A percentile compares a stretch with the other conserved stretches of the same genome.
Evolutionary conservation across 2,329 filamentous ascomycete genomes (phyloP).

Genomic region (Cucurbitaria berberidis): DNA sequence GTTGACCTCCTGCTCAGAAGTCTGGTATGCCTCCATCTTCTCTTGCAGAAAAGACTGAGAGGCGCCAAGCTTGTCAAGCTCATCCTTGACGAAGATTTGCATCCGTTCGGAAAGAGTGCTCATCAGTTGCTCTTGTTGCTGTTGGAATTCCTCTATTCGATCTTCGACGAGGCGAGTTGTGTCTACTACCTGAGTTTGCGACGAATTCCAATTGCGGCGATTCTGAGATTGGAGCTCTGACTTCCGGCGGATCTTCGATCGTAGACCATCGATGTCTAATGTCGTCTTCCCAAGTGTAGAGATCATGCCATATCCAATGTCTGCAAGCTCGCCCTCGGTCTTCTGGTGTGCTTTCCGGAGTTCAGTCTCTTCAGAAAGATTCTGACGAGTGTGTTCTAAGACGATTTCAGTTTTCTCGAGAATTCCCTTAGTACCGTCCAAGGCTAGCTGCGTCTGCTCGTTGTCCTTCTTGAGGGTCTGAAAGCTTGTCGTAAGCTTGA

Average conservation of each 20-base stretch:
- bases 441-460: constrained; percentile 71
- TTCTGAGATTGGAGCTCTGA: constrained; percentile 84
- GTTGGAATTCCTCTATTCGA: constrained; percentile 74
- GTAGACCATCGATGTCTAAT: constrained; percentile 78
- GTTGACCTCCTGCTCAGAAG: constrained; percentile 71
- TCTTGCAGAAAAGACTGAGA: constrained; percentile 74
- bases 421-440: constrained; percentile 81
- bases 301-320: constrained; percentile 77
- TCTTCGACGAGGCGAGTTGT: constrained; percentile 79
- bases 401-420: constrained; percentile 89
- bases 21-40: constrained; percentile 70
- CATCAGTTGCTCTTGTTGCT: constrained; percentile 75
- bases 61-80: constrained; percentile 72
- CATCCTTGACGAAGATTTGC: constrained; percentile 75
- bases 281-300: constrained; percentile 79
- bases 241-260: constrained; percentile 84
- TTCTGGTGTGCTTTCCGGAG: constrained; percentile 83
- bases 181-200: constrained; percentile 75
- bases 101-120: constrained; percentile 72
- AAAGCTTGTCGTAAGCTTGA: constrained; percentile 83
- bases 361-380: constrained; percentile 77
- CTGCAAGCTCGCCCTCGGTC: constrained; percentile 78
- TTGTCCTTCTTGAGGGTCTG: constrained; percentile 89
- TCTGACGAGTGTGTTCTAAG: constrained; percentile 75
- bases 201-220: constrained; percentile 76